Conservation (phyloP, 73 alveolate species). For the Stentor coeruleus region DNA sequence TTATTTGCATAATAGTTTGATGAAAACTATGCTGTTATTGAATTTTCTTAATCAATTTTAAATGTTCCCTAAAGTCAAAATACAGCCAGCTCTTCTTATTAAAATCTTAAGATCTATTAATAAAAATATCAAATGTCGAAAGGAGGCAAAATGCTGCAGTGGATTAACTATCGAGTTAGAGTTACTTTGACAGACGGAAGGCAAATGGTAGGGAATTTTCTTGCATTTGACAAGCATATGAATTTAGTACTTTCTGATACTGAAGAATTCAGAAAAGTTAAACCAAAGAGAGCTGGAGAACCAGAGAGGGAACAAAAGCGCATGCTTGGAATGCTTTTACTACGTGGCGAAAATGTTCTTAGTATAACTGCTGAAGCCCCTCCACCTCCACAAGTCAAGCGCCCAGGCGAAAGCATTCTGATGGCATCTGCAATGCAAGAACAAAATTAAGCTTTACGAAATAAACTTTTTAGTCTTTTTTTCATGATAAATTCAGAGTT, state of each 20-base stretch:
- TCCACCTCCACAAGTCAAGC: constrained; percentile 88
- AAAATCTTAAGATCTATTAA: too few species aligned
- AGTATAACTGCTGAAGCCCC: constrained; percentile 98
- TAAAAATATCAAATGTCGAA: too few species aligned
- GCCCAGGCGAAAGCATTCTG: constrained; percentile 70
- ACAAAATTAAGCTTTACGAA: too few species aligned
- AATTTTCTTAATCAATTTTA: too few species aligned
- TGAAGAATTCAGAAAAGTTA: constrained; percentile 97
- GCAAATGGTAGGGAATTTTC: constrained; percentile 90
- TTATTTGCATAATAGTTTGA: too few species aligned
- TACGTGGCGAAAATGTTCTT: constrained; percentile 98
- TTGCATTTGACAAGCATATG: constrained; percentile 98
- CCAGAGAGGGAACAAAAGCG: constrained; percentile 75
- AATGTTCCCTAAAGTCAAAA: too few species aligned
- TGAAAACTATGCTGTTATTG: too few species aligned
- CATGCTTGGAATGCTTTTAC: constrained; percentile 72
- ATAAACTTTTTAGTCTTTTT: too few species aligned
- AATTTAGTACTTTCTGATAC: constrained; percentile 97
- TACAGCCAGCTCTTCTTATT: too few species aligned
- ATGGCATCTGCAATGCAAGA: constrained; percentile 62
- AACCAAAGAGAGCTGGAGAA: constrained; percentile 86
- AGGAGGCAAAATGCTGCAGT: constrained; percentile 87
- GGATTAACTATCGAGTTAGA: constrained; percentile 98
- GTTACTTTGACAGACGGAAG: constrained; percentile 88
- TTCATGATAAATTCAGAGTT: too few species aligned